Base-by-base conservation (phyloP, 1,139 yeast genomes). In the Magnusiomyces magnusii region DNA sequence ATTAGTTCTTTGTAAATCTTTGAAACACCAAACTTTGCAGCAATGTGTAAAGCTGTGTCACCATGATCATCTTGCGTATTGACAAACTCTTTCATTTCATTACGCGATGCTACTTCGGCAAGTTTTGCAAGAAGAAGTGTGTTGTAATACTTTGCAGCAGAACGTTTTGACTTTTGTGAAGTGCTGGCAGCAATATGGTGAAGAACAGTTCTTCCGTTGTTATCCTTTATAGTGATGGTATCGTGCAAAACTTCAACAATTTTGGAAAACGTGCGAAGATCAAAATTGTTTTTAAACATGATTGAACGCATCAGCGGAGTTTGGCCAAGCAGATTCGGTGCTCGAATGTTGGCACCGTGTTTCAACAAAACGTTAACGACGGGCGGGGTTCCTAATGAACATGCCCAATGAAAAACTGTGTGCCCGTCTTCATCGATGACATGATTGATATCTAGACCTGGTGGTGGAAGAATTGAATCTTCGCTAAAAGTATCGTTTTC, bases 331-430 rank as follows among this genome's bases (percentile, higher is more conserved):
- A 80, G 76, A 69, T 91, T 93, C 24, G 87, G 84, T 15, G 83
- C 84, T 51, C 86, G 73, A 3, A 92, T 86, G 68, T 88, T 86
- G 1, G 96, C 96, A 7, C 93, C 91, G 21, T 81, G 77, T 58
- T 82, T 81, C 23, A 91, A 71, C 28, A 93, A 73, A 24, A 89
- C 75, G 64, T 86, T 88, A 57, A 91, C 83, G 70, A 92, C 80
- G 51, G 82, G 82, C 58, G 84, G 75, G 65, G 87, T 85, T 10
- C 97, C 97, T 78, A 93, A 86, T 0, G 98, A 91, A 13, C 96
- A 84, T 0, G 98, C 97, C 99, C 99, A 93, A 71, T 93, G 98
- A 64, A 93, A 80, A 0, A 97, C 91, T 0, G 97, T 88, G 67
- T 93, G 97, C 0, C 97, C 97, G 72, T 93, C 98, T 65, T 89